Conservation (phyloP, 257 asterid species). For the Lycium ferocissimum region DNA sequence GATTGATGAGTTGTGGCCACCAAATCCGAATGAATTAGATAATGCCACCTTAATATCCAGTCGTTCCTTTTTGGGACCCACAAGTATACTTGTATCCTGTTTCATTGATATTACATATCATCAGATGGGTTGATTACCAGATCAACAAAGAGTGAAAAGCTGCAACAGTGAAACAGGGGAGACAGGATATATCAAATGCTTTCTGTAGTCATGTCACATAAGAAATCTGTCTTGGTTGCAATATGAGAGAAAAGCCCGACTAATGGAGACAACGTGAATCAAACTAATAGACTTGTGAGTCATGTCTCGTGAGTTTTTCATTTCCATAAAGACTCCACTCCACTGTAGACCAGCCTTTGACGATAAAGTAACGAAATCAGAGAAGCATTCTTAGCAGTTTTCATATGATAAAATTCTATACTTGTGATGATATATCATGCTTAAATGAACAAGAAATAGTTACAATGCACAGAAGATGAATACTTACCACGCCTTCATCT, state of each 20-base stretch:
- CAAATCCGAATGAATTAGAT: constrained; percentile 41
- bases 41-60: constrained; percentile 39
- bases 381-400: constrained; percentile 25
- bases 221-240: constrained; percentile 6
- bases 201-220: background rate
- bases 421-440: background rate
- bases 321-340: background rate
- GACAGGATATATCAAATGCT: constrained; percentile 16
- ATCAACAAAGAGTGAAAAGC: background rate
- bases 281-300: background rate
- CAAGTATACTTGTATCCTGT: constrained; percentile 37
- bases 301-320: background rate
- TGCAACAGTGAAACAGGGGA: constrained; percentile 17
- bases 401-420: background rate
- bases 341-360: background rate
- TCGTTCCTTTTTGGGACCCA: constrained; percentile 37
- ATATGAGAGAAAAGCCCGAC: background rate
- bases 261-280: background rate
- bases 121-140: background rate
- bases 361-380: background rate
- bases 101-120: constrained; percentile 15
- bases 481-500: constrained; percentile 48
- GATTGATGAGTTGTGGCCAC: constrained; percentile 41
- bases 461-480: background rate
- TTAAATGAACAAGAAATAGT: background rate